Conservation (phyloP, 441 rosid genomes). For the Adansonia grandidieri region DNA sequence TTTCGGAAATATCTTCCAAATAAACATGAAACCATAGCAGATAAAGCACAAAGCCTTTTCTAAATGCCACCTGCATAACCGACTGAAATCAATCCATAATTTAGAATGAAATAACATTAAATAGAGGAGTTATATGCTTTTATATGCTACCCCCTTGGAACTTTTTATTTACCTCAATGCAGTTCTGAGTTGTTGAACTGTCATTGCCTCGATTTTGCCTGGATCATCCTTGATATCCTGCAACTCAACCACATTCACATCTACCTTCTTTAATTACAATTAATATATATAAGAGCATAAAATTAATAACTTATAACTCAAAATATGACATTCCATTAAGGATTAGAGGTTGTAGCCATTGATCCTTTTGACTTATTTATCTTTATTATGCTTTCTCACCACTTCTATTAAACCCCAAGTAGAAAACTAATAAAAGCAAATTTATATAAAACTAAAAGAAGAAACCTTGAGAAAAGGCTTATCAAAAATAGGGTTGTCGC, state of each 20-base stretch:
- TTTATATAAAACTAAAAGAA: not conserved
- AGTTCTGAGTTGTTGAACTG: conserved; percentile 70
- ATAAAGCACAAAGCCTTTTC: not conserved
- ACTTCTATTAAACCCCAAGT: conserved; percentile 29
- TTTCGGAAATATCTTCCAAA: not conserved
- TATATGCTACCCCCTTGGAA: conserved; percentile 16
- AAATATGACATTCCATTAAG: conserved; percentile 23
- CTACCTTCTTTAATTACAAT: conserved; percentile 3
- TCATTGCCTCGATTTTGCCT: conserved; percentile 60
- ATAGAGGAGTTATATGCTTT: not conserved
- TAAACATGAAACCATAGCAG: not conserved
- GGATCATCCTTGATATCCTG: conserved; percentile 48
- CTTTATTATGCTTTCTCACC: conserved; percentile 30
- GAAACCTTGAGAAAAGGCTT: conserved; percentile 32
- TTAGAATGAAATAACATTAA: not conserved
- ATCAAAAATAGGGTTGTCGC: conserved; percentile 27
- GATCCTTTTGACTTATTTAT: conserved; percentile 36
- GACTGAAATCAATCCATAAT: not conserved
- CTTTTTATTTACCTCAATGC: conserved; percentile 55
- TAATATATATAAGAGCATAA: not conserved
- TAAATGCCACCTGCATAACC: not conserved
- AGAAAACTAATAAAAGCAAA: not conserved
- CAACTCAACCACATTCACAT: conserved; percentile 31
- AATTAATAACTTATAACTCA: not conserved
- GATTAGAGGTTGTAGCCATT: conserved; percentile 26